Evolutionary conservation across 441 rosid species (phyloP).

Genomic region (Sinapis alba): DNA sequence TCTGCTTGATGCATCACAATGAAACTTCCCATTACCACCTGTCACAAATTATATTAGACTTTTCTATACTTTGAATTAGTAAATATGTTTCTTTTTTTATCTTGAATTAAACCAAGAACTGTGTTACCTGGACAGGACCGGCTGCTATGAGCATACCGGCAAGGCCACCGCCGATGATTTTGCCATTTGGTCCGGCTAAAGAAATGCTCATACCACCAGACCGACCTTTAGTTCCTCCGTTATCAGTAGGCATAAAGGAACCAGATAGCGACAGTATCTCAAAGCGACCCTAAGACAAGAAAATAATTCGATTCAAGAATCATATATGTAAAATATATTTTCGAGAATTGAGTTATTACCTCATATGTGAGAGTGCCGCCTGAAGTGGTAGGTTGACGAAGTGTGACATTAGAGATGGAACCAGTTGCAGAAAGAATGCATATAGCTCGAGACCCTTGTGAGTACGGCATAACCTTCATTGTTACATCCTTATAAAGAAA

Average conservation of each 20-base stretch:
- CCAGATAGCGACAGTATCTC: slow-evolving; percentile 95
- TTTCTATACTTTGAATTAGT: neutral
- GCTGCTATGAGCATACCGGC: slow-evolving; percentile 94
- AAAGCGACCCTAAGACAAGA: slow-evolving; percentile 70
- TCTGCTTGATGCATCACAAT: slow-evolving; percentile 82
- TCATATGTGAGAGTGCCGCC: slow-evolving; percentile 97
- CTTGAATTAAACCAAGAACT: neutral
- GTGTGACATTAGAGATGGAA: slow-evolving; percentile 88
- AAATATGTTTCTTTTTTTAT: neutral
- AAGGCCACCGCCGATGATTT: slow-evolving; percentile 93
- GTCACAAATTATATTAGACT: slow-evolving; percentile 17
- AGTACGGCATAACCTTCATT: slow-evolving; percentile 93
- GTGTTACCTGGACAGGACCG: slow-evolving; percentile 84
- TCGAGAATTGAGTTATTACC: slow-evolving; percentile 19
- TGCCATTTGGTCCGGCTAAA: slow-evolving; percentile 91
- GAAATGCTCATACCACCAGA: slow-evolving; percentile 98
- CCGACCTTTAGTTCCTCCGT: slow-evolving; percentile 76
- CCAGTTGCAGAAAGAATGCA: slow-evolving; percentile 98
- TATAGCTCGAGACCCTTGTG: slow-evolving; percentile 90
- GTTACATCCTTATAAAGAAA: slow-evolving; percentile 66
- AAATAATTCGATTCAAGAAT: neutral
- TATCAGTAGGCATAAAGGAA: slow-evolving; percentile 83
- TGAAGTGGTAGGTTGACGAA: slow-evolving; percentile 85
- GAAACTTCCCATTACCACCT: slow-evolving; percentile 95
- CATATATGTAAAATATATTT: neutral